A percentile compares a stretch with the other conserved stretches of the same genome.
Conservation (phyloP, 1,284 basidiomycete genomes). For the Ustilago shanxiensis region DNA sequence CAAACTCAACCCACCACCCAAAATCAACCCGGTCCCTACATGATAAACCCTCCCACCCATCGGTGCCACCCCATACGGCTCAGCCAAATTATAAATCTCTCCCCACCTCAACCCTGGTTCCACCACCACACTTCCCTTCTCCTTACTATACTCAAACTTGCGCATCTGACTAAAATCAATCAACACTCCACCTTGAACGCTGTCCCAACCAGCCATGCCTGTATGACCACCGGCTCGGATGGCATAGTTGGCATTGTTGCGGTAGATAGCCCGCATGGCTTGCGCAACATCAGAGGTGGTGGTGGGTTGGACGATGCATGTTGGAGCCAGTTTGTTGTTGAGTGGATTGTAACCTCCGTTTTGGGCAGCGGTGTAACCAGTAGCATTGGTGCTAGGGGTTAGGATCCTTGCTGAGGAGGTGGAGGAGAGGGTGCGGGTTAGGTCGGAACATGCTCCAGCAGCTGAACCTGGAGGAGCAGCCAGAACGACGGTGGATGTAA, state of each 20-base stretch:
- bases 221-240: conserved; percentile 56
- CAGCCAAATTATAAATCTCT: conserved; percentile 34
- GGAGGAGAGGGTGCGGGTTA: neutral
- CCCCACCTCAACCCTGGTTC: conserved; percentile 46
- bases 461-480: conserved; percentile 5
- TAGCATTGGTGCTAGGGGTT: conserved; percentile 10
- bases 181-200: conserved; percentile 31
- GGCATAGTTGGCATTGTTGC: conserved; percentile 31
- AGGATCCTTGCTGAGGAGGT: neutral
- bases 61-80: conserved; percentile 21
- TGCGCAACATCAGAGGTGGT: conserved; percentile 12
- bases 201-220: conserved; percentile 48
- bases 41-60: conserved; percentile 46
- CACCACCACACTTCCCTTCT: conserved; percentile 9
- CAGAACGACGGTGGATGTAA: neutral
- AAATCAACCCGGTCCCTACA: conserved; percentile 49
- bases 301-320: conserved; percentile 39
- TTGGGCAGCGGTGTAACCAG: conserved; percentile 15
- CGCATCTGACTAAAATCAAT: conserved; percentile 43
- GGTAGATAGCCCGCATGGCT: conserved; percentile 19
- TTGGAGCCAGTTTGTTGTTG: conserved; percentile 28
- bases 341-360: conserved; percentile 30
- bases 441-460: conserved; percentile 2
- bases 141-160: conserved; percentile 22
- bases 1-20: conserved; percentile 51